Conservation (phyloP, 2,329 filamentous ascomycete genomes). For the Endocalyx cinctus region DNA sequence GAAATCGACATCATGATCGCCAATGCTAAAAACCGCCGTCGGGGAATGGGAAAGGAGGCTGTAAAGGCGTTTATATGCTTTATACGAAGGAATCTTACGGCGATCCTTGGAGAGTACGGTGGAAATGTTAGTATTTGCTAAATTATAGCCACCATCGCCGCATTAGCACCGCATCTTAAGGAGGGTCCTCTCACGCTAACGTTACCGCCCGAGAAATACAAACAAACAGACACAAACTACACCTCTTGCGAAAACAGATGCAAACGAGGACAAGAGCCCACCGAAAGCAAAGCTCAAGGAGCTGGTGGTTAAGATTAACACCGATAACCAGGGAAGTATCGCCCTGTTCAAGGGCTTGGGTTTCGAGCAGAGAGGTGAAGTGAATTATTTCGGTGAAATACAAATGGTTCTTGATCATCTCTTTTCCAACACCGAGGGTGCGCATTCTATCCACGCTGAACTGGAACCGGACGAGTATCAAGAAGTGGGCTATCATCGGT, state of each 20-base stretch:
- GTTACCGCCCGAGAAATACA: too few species aligned
- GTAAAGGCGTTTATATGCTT: conserved; percentile 68
- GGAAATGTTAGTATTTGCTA: too few species aligned
- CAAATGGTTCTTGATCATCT: conserved; percentile 43
- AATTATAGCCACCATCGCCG: too few species aligned
- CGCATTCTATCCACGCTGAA: too few species aligned
- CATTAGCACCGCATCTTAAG: too few species aligned
- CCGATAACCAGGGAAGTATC: conserved; percentile 47
- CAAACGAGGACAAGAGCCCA: conserved; percentile 1
- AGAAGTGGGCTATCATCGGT: too few species aligned
- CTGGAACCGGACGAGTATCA: too few species aligned
- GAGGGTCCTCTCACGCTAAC: too few species aligned
- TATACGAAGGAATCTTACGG: conserved; percentile 46
- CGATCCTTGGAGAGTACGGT: conserved; percentile 56
- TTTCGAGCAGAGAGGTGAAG: conserved; percentile 45
- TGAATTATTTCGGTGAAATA: conserved; percentile 60
- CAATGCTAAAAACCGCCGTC: conserved; percentile 13
- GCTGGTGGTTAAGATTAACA: conserved; percentile 56
- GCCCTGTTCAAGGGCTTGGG: conserved; percentile 48
- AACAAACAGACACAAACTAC: too few species aligned
- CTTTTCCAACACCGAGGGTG: too few species aligned
- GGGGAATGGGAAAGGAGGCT: conserved; percentile 33
- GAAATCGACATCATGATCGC: conserved; percentile 31
- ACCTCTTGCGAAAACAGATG: not conserved
- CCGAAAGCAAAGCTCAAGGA: conserved; percentile 33